Evolutionary conservation across 2,329 filamentous ascomycete genomes (phyloP), one percentile per base, ranked within the genome.

Genomic region (Juglanconis sp.): DNA sequence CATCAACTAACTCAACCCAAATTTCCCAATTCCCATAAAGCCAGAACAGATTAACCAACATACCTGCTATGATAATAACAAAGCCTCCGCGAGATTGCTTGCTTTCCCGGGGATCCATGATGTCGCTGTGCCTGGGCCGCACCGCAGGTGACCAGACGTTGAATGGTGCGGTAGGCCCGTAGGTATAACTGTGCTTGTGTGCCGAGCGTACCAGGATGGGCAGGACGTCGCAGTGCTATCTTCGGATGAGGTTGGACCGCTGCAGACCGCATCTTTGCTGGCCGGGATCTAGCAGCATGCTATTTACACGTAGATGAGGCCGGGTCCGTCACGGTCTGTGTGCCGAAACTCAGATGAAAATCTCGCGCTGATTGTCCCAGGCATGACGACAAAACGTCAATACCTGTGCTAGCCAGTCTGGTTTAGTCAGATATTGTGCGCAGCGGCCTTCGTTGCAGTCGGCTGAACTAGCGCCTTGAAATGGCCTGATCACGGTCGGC

Each of bases 211-310:
- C 49, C 55, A 57, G 55, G 47, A 42, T 11, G 50, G n/a, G 48
- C 4, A 35, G 32, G 31, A 47, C 46, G 56, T 59, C 42, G 56
- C 54, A 58, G 48, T 46, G 54, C 42, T 47, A 56, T n/a, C 24
- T 46, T 60, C 47, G 58, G 53, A 60, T 38, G 58, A 52, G 10
- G 24, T 47, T 30, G 42, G 24, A 42, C 42, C 52, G 49, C 44
- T 53, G 51, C 36, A 61, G 55, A 55, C 55, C 59, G 56, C 59
- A 53, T 44, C 35, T 54, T 59, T 55, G 56, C 48, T 49, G 44
- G 55, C 34, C 38, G 34, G 56, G 54, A 44, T 53, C 35, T 49
- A 10, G 42, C 24, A 56, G 34, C 32, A 13, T 5, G n/a, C 15
- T 5, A 24, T 56, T 34, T 36, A 5, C 24, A 24, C 24, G 6